phyloP scores from a whole-genome alignment of 257 asterid species.

The Coffea eugenioides region DNA sequence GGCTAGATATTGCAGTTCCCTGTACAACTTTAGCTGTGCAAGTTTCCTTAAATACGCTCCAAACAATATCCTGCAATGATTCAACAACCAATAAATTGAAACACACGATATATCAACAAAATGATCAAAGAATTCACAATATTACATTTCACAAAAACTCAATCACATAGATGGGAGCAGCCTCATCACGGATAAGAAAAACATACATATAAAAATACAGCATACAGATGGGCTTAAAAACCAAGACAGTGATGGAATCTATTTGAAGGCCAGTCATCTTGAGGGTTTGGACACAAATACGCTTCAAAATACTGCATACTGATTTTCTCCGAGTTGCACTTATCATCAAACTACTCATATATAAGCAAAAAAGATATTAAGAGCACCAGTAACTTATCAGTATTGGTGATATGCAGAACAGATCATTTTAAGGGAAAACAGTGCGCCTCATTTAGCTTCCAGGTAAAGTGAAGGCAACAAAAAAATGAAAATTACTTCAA shows the following conservation, averaged over 20 bases:
- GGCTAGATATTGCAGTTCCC: constrained; percentile 57
- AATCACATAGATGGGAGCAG: neutral
- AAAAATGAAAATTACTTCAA: neutral
- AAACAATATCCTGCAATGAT: constrained; percentile 65
- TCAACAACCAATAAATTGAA: constrained; percentile 15
- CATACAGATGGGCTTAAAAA: neutral
- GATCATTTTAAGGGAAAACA: neutral
- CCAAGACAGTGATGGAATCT: no score
- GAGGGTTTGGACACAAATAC: neutral
- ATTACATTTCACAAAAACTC: neutral
- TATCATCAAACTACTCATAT: neutral
- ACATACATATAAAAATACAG: neutral
- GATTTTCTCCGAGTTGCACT: neutral
- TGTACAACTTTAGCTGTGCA: constrained; percentile 68
- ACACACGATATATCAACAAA: neutral
- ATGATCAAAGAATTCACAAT: neutral
- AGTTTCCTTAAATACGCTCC: constrained; percentile 51
- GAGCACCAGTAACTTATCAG: neutral
- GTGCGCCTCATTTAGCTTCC: neutral
- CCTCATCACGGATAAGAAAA: neutral
- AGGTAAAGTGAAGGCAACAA: neutral
- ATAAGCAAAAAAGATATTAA: neutral
- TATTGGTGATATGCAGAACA: neutral
- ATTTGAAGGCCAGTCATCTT: neutral
- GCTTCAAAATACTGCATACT: neutral